Conservation (phyloP, 495 filamentous ascomycete species). For the Aspergillus indologenus region DNA sequence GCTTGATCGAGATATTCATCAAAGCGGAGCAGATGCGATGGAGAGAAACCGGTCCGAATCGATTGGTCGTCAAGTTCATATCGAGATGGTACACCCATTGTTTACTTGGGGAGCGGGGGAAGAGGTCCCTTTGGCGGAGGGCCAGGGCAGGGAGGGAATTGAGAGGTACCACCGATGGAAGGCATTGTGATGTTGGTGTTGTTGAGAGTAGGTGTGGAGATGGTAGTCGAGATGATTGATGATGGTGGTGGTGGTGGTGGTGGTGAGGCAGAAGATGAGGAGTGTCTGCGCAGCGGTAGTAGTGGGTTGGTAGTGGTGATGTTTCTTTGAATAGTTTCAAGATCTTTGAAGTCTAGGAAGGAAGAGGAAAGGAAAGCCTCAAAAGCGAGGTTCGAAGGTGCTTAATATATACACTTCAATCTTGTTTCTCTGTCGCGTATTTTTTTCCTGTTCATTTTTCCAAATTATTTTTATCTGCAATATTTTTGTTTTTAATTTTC, state of each 20-base stretch:
- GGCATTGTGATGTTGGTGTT: conserved; percentile 45
- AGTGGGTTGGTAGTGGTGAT: conserved; percentile 6
- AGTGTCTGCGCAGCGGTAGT: neutral
- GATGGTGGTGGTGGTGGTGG: conserved; percentile 4
- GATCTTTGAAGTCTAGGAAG: conserved; percentile 7
- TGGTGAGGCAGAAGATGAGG: conserved; percentile 1
- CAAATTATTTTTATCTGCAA: conserved; percentile 4
- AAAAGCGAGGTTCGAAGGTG: conserved; percentile 12
- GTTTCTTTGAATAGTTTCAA: neutral
- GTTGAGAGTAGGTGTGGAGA: neutral
- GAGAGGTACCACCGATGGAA: conserved; percentile 60
- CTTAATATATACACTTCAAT: conserved; percentile 16
- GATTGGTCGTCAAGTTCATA: conserved; percentile 40
- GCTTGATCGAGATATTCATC: conserved; percentile 5
- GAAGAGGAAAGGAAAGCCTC: conserved; percentile 13
- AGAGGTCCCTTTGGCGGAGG: conserved; percentile 81
- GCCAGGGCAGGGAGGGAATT: conserved; percentile 79
- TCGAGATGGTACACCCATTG: conserved; percentile 24
- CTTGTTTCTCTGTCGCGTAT: conserved; percentile 8
- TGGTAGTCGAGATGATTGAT: conserved; percentile 7
- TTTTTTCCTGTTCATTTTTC: conserved; percentile 6
- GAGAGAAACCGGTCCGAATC: conserved; percentile 22
- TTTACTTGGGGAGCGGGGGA: conserved; percentile 75
- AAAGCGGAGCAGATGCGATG: neutral
- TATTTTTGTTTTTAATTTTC: neutral